Conservation (phyloP, 768 basidiomycete genomes). For the Psilocybe tampanensis region DNA sequence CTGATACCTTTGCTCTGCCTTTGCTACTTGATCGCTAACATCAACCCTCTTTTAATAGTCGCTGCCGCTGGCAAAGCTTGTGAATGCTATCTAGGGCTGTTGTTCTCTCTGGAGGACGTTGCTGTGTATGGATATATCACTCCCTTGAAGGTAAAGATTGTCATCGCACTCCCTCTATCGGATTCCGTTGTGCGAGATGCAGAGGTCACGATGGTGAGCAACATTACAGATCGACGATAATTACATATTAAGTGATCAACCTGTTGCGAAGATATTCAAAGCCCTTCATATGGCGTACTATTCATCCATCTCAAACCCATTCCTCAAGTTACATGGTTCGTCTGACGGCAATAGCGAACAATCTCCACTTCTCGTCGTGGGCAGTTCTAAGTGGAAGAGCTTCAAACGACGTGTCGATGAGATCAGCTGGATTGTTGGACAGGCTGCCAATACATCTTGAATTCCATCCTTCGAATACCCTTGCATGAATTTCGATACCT, state of each 20-base stretch:
- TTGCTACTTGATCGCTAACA: no score
- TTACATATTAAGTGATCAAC: not conserved
- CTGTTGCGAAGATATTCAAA: constrained; percentile 69
- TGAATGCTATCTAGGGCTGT: constrained; percentile 83
- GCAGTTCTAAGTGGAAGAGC: constrained; percentile 66
- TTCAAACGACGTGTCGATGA: constrained; percentile 78
- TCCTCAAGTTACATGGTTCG: constrained; percentile 65
- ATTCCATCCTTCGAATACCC: constrained; percentile 8
- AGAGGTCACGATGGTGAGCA: constrained; percentile 72
- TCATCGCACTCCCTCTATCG: constrained; percentile 76
- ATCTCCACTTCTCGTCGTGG: constrained; percentile 57
- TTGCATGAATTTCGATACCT: not conserved
- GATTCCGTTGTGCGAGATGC: constrained; percentile 82
- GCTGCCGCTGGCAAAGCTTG: constrained; percentile 57
- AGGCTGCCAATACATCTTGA: constrained; percentile 27
- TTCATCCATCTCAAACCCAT: constrained; percentile 82
- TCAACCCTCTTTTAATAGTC: no score
- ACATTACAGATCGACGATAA: not conserved
- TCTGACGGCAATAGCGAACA: constrained; percentile 53
- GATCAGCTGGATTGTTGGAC: constrained; percentile 63
- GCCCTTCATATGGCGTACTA: constrained; percentile 90
- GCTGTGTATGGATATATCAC: constrained; percentile 93
- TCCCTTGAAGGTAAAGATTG: constrained; percentile 85
- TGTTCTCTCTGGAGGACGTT: constrained; percentile 92
- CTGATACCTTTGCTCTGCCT: no score